Evolutionary conservation across 129 eudicot genomes (phyloP).

Genomic region (Escallonia rubra): DNA sequence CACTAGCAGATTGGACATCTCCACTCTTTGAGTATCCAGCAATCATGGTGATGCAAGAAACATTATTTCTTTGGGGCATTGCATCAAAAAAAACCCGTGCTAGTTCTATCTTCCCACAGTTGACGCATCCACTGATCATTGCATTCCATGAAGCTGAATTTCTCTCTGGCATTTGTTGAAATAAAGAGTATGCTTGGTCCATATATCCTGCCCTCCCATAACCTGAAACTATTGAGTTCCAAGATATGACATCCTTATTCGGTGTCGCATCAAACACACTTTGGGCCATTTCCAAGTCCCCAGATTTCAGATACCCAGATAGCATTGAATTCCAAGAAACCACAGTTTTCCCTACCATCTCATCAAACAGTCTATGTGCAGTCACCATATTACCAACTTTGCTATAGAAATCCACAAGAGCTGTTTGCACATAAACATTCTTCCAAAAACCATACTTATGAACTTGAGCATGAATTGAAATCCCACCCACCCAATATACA

Average conservation of each 20-base stretch:
- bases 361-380: slow-evolving; percentile 40
- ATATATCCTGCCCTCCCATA: slow-evolving; percentile 38
- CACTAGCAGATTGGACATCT: slow-evolving; percentile 39
- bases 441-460: slow-evolving; percentile 29
- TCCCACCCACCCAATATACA: slow-evolving; percentile 25
- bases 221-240: slow-evolving; percentile 57
- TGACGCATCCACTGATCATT: slow-evolving; percentile 41
- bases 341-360: slow-evolving; percentile 36
- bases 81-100: slow-evolving; percentile 45
- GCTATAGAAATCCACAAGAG: slow-evolving; percentile 50
- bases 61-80: slow-evolving; percentile 43
- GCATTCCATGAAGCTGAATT: slow-evolving; percentile 57
- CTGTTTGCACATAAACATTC: slow-evolving; percentile 50
- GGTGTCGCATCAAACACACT: slow-evolving; percentile 45
- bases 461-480: slow-evolving; percentile 45
- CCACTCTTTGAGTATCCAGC: slow-evolving; percentile 47
- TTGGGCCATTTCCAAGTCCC: slow-evolving; percentile 39
- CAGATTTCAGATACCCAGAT: slow-evolving; percentile 37
- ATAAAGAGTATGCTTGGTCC: slow-evolving; percentile 38
- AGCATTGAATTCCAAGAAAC: slow-evolving; percentile 63
- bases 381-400: slow-evolving; percentile 35
- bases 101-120: slow-evolving; percentile 36
- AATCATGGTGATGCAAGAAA: slow-evolving; percentile 48
- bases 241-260: slow-evolving; percentile 37
- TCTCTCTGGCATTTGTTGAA: slow-evolving; percentile 43